phyloP scores from a whole-genome alignment of 2,329 filamentous ascomycete species.

The Fusarium succisae region DNA sequence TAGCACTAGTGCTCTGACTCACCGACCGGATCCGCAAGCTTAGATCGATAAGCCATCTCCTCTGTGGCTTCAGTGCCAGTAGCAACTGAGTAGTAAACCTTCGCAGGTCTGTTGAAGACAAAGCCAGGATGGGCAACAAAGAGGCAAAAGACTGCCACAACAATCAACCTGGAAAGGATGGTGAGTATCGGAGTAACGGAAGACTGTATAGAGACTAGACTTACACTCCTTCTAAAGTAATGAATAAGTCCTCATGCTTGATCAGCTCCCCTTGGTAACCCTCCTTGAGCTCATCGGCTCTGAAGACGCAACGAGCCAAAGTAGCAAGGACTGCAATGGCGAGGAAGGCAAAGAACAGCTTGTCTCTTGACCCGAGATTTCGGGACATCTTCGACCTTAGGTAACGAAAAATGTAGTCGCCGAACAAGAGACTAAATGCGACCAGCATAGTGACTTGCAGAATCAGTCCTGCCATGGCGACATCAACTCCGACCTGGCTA shows the following conservation, averaged over 20 bases:
- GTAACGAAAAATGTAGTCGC: constrained; percentile 51
- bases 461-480: constrained; percentile 59
- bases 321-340: constrained; percentile 61
- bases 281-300: constrained; percentile 64
- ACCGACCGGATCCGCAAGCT: background rate
- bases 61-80: background rate
- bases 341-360: constrained; percentile 51
- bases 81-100: constrained; percentile 3
- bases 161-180: constrained; percentile 7
- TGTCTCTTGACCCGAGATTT: background rate
- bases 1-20: background rate
- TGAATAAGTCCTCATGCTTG: constrained; percentile 53
- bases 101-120: background rate
- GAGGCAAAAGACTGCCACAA: constrained; percentile 17
- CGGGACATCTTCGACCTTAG: background rate
- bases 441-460: constrained; percentile 60
- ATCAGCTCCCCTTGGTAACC: constrained; percentile 63
- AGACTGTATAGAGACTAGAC: background rate
- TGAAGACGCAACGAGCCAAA: constrained; percentile 64
- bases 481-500: constrained; percentile 55
- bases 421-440: constrained; percentile 54
- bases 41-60: background rate
- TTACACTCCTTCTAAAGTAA: constrained; percentile 53
- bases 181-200: background rate
- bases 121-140: constrained; percentile 13